A percentile compares a stretch with the other conserved stretches of the same genome.
Evolutionary conservation across 2,329 filamentous ascomycete species (phyloP).

Genomic region (Harringtonia aguacate): DNA sequence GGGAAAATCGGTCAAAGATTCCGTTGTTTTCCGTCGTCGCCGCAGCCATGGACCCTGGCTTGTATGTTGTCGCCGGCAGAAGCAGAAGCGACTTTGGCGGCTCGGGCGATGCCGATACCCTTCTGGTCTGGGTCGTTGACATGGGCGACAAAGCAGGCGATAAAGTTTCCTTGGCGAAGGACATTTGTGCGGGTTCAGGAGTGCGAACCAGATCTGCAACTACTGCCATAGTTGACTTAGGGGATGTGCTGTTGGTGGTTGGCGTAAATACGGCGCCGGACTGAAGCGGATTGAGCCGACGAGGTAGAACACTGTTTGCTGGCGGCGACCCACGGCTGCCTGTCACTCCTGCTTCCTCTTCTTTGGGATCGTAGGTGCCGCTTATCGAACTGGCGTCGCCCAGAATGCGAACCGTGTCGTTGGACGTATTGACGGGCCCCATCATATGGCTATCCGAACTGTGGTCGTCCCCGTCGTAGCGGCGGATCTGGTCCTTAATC

Average conservation of each 20-base stretch:
- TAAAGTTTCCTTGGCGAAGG: too few species aligned
- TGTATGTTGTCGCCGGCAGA: conserved; percentile 38
- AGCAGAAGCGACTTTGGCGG: conserved; percentile 23
- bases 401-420: conserved; percentile 18
- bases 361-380: conserved; percentile 17
- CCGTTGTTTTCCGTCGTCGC: neutral
- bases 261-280: too few species aligned
- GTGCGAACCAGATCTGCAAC: too few species aligned
- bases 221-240: too few species aligned
- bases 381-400: conserved; percentile 24
- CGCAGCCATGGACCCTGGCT: conserved; percentile 12
- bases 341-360: conserved; percentile 15
- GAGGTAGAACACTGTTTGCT: neutral
- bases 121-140: too few species aligned
- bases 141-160: too few species aligned
- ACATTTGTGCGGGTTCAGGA: conserved; percentile 21
- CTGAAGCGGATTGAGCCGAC: neutral
- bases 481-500: conserved; percentile 31
- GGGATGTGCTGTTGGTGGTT: too few species aligned
- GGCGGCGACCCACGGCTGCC: too few species aligned
- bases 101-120: conserved; percentile 27
- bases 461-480: conserved; percentile 14
- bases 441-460: conserved; percentile 24
- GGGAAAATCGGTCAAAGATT: conserved; percentile 15
- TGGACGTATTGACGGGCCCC: conserved; percentile 18